Evolutionary conservation across 2,329 filamentous ascomycete genomes (phyloP), one percentile per base, ranked within the genome.

Genomic region (Aspergillus sp.): DNA sequence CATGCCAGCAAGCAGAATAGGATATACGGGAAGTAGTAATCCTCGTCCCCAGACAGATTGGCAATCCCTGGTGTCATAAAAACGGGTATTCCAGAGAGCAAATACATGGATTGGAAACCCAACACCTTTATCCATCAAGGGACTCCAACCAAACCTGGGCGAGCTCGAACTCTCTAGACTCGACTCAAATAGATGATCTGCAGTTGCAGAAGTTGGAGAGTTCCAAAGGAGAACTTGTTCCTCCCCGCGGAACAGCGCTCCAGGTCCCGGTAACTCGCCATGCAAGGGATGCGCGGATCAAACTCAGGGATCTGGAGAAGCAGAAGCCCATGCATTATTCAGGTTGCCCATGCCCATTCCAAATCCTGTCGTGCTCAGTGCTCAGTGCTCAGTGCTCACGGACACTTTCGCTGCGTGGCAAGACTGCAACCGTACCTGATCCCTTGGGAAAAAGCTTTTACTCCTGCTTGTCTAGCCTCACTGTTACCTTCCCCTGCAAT

Each of bases 221-320:
- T 7, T 48, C 45, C n/a, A 18, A 48, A 36, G 47, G 18, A 26
- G 26, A 48, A 50, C 57, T 53, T 54, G 53, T 54, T 4, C 38
- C 57, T 45, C 60, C 34, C 42, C 48, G 48, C 32, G 53, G 48
- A 56, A 52, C 41, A 24, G 54, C 39, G 17, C 48, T 45, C 15
- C n/a, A 45, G 38, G 34, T 53, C 38, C 43, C 43, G 38, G 36
- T 24, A 32, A 47, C 43, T 49, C 38, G 32, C 3, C 22, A 64
- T 60, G 62, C 60, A 64, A 64, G 62, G 62, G 58, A 61, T 55
- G 55, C 49, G 56, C 17, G 17, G 18, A 60, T 62, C 60, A 57
- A 55, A 57, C 53, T 48, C 41, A 45, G 52, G 54, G 57, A 49
- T 50, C 52, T 42, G 43, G 39, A 48, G 48, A 49, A 53, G 47